Evolutionary conservation across 208 protist genomes (phyloP), one percentile per base, ranked within the genome.

Genomic region (Crithidia acanthocephali): DNA sequence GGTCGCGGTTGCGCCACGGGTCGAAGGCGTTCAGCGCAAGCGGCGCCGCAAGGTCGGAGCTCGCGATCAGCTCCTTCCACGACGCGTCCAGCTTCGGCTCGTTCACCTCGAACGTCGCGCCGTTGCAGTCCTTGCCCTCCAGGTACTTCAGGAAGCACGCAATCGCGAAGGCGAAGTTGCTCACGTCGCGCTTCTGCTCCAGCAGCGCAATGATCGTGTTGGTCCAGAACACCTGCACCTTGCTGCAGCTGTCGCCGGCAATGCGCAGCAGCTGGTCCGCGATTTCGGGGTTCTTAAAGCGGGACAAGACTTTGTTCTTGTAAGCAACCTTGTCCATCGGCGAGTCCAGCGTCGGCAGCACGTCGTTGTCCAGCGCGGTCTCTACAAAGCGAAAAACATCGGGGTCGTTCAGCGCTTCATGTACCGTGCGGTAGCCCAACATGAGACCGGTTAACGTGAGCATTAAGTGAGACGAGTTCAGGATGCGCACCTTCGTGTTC

Each of bases 391-490:
- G 65, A 50, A 55, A 66, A 35, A 80, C 76, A 52, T 78, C 74
- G 0, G 42, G 27, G 68, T 80, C 74, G 3, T 42, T 65, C 25
- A 80, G 69, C 25, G 74, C 74, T 48, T 80, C 66, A 52, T 78
- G 78, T 55, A 79, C 78, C 16, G 37, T 64, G 28, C 58, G 72
- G 78, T 79, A 79, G 28, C 72, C 72, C 23, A 83, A 57, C 35
- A 83, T 67, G 37, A 83, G 63, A 1, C 78, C 78, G 8, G 61
- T 23, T 51, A 83, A 74, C 48, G 79, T 76, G 51, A 79, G 61
- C 58, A 84, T 69, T 48, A 84, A 28, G 60, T 84, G 79, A 10
- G 79, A 83, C 20, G 71, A 73, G 72, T 79, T 83, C 48, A 83
- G 68, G 51, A 83, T 79, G 61, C 78, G 78, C 37, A 76, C 67